A percentile compares a stretch with the other conserved stretches of the same genome.
Conservation (phyloP, 2,329 filamentous ascomycete species). For the Sclerotinia nivalis region DNA sequence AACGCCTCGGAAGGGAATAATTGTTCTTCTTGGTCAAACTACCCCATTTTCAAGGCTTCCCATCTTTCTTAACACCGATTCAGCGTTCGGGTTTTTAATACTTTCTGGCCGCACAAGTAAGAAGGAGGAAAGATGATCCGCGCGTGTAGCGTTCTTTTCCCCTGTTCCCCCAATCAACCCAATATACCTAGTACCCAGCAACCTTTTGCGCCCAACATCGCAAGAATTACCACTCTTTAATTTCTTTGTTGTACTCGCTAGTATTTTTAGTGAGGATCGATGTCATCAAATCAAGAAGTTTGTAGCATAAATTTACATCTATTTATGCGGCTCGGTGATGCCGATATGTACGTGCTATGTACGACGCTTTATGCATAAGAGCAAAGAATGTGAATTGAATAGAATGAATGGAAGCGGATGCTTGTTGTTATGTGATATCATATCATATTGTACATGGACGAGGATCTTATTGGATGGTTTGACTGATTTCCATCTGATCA, state of each 20-base stretch:
- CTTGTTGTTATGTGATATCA: background rate
- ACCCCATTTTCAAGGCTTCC: too few relatives aligned
- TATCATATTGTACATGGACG: constrained; percentile 7
- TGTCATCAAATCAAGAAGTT: background rate
- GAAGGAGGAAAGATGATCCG: constrained; percentile 10
- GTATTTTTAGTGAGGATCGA: background rate
- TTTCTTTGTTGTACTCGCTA: background rate
- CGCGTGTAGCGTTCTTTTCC: background rate
- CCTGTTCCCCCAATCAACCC: background rate
- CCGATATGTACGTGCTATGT: constrained; percentile 2
- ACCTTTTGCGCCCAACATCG: background rate
- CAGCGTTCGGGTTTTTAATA: background rate
- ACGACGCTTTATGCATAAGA: background rate
- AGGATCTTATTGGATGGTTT: background rate
- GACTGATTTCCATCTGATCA: background rate
- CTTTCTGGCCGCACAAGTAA: background rate
- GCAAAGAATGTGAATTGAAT: background rate
- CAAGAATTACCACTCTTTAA: background rate
- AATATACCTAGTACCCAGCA: background rate
- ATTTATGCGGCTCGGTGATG: constrained; percentile 16
- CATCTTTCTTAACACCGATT: too few relatives aligned
- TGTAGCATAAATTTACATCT: background rate
- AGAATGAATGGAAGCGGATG: background rate
- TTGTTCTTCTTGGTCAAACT: too few relatives aligned
- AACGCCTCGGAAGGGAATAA: too few relatives aligned